Evolutionary conservation across 2,329 filamentous ascomycete species (phyloP).

Genomic region (Neonectria hederae): DNA sequence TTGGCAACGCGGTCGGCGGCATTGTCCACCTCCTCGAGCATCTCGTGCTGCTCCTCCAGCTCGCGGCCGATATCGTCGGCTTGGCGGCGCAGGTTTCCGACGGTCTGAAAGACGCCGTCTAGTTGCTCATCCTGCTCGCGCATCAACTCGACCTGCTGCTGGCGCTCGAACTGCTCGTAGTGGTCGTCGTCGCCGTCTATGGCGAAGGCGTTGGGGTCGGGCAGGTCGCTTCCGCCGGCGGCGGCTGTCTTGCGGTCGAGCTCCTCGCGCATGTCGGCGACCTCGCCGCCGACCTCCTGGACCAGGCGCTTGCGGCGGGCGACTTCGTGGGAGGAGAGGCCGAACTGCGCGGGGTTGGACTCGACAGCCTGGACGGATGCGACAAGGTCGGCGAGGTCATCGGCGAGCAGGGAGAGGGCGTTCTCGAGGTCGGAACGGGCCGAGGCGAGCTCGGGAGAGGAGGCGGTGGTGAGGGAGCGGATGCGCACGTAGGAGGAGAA

Average conservation of each 20-base stretch:
- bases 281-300: slow-evolving; percentile 86
- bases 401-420: slow-evolving; percentile 73
- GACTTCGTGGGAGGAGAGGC: slow-evolving; percentile 84
- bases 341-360: slow-evolving; percentile 85
- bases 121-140: slow-evolving; percentile 92
- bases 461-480: slow-evolving; percentile 79
- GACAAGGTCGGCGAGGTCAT: slow-evolving; percentile 89
- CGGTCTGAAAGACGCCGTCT: slow-evolving; percentile 91
- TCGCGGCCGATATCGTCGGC: slow-evolving; percentile 96
- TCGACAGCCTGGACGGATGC: slow-evolving; percentile 90
- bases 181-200: slow-evolving; percentile 61
- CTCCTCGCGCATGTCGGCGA: slow-evolving; percentile 89
- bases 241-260: slow-evolving; percentile 67
- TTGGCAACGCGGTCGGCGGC: slow-evolving; percentile 89
- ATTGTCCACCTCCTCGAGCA: slow-evolving; percentile 86
- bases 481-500: slow-evolving; percentile 97
- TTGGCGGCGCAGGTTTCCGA: slow-evolving; percentile 88
- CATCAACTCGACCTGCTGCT: slow-evolving; percentile 92
- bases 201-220: slow-evolving; percentile 66
- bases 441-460: slow-evolving; percentile 85
- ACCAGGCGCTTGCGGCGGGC: slow-evolving; percentile 82
- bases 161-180: slow-evolving; percentile 87
- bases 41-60: slow-evolving; percentile 90
- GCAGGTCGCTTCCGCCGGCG: slow-evolving; percentile 55
- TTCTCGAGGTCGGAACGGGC: slow-evolving; percentile 75